Evolutionary conservation across 176 grass and related monocot species (phyloP).

Genomic region (Chloris gayana): DNA sequence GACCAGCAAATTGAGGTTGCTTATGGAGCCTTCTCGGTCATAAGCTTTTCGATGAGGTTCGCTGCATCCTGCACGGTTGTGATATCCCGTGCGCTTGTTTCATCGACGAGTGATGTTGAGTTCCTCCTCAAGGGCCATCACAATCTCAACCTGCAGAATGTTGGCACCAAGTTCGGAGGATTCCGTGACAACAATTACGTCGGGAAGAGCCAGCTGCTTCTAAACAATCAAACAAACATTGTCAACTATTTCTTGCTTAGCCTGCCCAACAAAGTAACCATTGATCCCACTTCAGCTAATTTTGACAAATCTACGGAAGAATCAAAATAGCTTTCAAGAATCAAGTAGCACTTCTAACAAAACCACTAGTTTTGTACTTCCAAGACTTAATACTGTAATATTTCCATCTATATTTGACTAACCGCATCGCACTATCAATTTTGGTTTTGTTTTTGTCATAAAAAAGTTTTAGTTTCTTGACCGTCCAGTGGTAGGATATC

Average conservation of each 20-base stretch:
- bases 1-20: not conserved
- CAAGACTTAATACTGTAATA: not conserved
- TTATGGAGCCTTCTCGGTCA: constrained; percentile 42
- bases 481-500: constrained; percentile 6
- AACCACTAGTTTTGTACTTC: not conserved
- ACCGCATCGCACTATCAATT: not conserved
- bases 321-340: too few species aligned
- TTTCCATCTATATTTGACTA: constrained; percentile 15
- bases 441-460: not conserved
- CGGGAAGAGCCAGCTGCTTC: constrained; percentile 58
- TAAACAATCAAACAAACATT: constrained; percentile 69
- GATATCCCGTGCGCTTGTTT: constrained; percentile 57
- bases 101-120: constrained; percentile 58
- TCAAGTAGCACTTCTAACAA: not conserved
- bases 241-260: too few species aligned
- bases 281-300: too few species aligned
- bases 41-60: constrained; percentile 62
- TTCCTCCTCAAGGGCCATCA: constrained; percentile 59
- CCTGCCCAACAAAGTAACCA: too few species aligned
- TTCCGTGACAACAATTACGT: constrained; percentile 34
- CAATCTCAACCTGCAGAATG: constrained; percentile 59
- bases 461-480: not conserved
- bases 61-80: constrained; percentile 59
- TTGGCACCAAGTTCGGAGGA: constrained; percentile 62
- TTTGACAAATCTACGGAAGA: too few species aligned